A percentile compares a stretch with the other conserved stretches of the same genome.
Evolutionary conservation across 768 basidiomycete species (phyloP).

Genomic region (Russula brevipes): DNA sequence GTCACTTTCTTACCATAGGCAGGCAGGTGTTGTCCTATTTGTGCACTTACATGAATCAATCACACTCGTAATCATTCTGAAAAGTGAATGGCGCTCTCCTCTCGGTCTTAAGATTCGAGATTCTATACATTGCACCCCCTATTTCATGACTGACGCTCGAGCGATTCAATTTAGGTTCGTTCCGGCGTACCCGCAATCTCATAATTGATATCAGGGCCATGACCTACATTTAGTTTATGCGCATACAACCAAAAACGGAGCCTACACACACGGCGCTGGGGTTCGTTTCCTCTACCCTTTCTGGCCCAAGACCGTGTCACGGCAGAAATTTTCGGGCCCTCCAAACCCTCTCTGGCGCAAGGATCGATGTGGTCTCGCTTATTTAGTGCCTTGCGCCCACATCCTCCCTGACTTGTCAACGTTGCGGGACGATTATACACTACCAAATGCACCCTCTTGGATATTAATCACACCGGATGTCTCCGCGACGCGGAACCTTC

Average conservation of each 20-base stretch:
- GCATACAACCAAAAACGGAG: not conserved
- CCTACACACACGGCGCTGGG: conserved; percentile 20
- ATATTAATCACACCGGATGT: not conserved
- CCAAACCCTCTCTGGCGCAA: not conserved
- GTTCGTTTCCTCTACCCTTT: not conserved
- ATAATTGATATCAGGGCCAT: conserved; percentile 30
- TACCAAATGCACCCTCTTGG: not conserved
- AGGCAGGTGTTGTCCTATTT: conserved; percentile 17
- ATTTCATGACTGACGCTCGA: not conserved
- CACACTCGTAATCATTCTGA: not conserved
- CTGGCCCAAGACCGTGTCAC: not conserved
- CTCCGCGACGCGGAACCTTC: not conserved
- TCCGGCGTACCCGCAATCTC: conserved; percentile 8
- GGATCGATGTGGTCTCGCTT: not conserved
- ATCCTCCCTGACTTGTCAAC: not conserved
- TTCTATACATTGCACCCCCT: not conserved
- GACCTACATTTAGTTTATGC: not conserved
- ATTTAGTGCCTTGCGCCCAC: not conserved
- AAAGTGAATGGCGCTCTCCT: not conserved
- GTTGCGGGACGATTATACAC: not conserved
- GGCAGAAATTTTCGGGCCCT: not conserved
- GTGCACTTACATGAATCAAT: conserved; percentile 4
- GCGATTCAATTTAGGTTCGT: conserved; percentile 1
- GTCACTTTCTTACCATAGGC: conserved; percentile 56
- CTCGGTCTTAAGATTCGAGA: not conserved